These are phyloP conservation scores for Hypomyces rosellus DNA, from an alignment of 2,329 filamentous ascomycete genomes.

Conservation along the genomic window DNA sequence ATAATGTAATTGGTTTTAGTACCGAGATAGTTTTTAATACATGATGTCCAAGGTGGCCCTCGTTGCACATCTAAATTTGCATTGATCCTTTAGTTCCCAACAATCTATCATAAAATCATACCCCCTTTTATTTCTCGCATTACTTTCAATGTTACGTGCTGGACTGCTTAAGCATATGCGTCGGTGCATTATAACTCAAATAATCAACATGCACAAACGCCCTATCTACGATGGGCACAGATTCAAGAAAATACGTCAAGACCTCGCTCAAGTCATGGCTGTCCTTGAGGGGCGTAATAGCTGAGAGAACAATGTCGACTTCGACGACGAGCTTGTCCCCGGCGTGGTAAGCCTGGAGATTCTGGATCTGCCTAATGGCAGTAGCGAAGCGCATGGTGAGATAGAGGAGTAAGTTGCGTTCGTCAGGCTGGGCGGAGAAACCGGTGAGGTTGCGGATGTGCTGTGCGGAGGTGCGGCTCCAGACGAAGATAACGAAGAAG, in stretches of 20 bases:
- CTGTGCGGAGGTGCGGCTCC: slow-evolving; percentile 64
- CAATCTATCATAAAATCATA: background rate
- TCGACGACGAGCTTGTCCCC: slow-evolving; percentile 78
- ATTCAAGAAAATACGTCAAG: slow-evolving; percentile 78
- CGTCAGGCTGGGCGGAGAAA: slow-evolving; percentile 70
- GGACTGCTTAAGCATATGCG: slow-evolving; percentile 44
- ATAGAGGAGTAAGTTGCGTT: slow-evolving; percentile 81
- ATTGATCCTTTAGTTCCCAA: too few relatives aligned
- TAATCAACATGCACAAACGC: slow-evolving; percentile 65
- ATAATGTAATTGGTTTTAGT: too few relatives aligned
- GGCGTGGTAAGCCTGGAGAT: slow-evolving; percentile 76
- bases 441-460: slow-evolving; percentile 79
- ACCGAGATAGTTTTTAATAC: too few relatives aligned
- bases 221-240: slow-evolving; percentile 69
- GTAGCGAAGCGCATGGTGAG: slow-evolving; percentile 91
- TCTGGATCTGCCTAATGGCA: slow-evolving; percentile 79
- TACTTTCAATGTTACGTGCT: slow-evolving; percentile 9
- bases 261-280: slow-evolving; percentile 74
- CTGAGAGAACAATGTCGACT: slow-evolving; percentile 78
- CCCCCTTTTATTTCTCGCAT: background rate
- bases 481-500: slow-evolving; percentile 71
- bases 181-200: slow-evolving; percentile 54
- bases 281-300: slow-evolving; percentile 67
- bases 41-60: background rate
- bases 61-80: too few relatives aligned